Evolutionary conservation across 495 filamentous ascomycete genomes (phyloP), one percentile per base, ranked within the genome.

Genomic region (Penicillium turbatum): DNA sequence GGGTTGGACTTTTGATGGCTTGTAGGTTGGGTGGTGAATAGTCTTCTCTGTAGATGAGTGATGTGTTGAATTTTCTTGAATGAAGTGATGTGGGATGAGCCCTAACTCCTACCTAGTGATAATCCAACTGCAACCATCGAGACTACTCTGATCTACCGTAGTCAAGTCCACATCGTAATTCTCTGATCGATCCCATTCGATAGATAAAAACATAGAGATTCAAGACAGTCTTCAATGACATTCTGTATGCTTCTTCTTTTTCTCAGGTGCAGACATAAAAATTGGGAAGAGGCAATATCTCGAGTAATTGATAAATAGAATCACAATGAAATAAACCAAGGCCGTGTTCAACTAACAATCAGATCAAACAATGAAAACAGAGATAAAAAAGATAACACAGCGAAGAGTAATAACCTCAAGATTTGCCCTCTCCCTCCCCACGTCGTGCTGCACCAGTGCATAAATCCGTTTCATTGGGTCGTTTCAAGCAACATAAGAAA

Each of bases 401-500:
- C 30, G 34, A 32, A 48, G 45, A 30, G 30, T 51, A 59, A 45
- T 52, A 44, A 16, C 10, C 36, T 50, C 51, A 40, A 56, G 13
- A 53, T 54, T 44, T 24, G 21, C 44, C 54, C 38, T 57, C 34
- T 7, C 19, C 43, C 57, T 54, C n/a, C n/a, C n/a, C 42, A 49
- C 51, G 65, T 61, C 59, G 48, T 60, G 48, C 57, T 59, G 63
- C 63, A 63, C 63, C 61, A 52, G 24, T 63, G 54, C 63, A 38
- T 61, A 59, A 64, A 45, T 63, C 62, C 54, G 53, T 54, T 61
- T 42, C 52, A 56, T 50, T 50, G 40, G 42, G 17, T 60, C 37
- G 45, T 43, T 41, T 48, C 34, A 16, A 32, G 24, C 39, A 50
- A 51, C 11, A 48, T 63, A 44, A 36, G 27, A 53, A 52, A 51